Conservation (phyloP, 2,329 filamentous ascomycete genomes). For the Beauveria varroae region DNA sequence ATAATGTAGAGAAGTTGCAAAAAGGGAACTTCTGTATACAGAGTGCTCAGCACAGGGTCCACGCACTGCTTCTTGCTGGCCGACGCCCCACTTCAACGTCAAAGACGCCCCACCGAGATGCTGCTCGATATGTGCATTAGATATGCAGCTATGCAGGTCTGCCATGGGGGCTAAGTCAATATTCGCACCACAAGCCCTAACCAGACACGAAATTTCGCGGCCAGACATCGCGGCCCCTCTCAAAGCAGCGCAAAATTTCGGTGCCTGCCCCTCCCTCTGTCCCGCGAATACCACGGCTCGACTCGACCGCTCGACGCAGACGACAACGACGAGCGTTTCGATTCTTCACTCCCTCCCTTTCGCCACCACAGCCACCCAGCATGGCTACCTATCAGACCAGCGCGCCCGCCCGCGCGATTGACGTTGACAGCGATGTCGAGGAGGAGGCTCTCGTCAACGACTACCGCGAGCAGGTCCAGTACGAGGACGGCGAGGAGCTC, state of each 20-base stretch:
- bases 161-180: conserved; percentile 19
- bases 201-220: conserved; percentile 29
- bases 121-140: conserved; percentile 20
- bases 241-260: conserved; percentile 29
- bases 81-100: conserved; percentile 20
- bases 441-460: conserved; percentile 94
- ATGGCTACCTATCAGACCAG: conserved; percentile 59
- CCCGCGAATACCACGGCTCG: neutral
- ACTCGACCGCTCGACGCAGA: conserved; percentile 14
- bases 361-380: conserved; percentile 13
- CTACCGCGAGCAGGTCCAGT: conserved; percentile 93
- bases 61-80: conserved; percentile 9
- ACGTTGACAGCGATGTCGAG: conserved; percentile 88
- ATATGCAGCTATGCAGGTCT: conserved; percentile 20
- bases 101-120: conserved; percentile 16
- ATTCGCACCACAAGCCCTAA: conserved; percentile 32
- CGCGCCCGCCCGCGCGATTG: conserved; percentile 51
- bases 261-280: conserved; percentile 22
- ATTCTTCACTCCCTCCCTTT: neutral
- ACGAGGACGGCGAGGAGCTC: conserved; percentile 76
- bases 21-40: neutral
- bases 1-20: neutral
- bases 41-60: conserved; percentile 9
- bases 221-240: conserved; percentile 19
- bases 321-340: conserved; percentile 20